Percentiles rank a stretch among this genome's conserved stretches.
Conservation (phyloP, 2,329 filamentous ascomycete genomes). For the Lecanicillium sp. region DNA sequence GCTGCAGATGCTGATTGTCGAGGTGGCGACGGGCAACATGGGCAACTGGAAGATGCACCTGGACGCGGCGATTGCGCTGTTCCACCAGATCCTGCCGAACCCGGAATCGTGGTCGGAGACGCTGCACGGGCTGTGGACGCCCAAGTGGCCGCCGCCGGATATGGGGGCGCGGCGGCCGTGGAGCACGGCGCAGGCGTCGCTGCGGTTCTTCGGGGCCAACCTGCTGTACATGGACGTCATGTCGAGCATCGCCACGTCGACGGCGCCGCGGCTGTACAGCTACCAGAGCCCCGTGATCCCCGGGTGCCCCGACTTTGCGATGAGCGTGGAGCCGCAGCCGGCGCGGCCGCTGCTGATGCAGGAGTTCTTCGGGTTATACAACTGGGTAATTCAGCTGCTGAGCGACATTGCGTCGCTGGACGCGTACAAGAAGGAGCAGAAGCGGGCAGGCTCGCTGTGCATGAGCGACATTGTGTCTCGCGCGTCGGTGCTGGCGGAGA, state of each 20-base stretch:
- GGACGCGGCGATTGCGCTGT: constrained; percentile 41
- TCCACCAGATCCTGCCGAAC: constrained; percentile 34
- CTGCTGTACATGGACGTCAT: constrained; percentile 43
- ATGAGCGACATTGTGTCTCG: constrained; percentile 36
- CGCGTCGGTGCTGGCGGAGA: constrained; percentile 31
- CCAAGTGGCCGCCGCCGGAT: constrained; percentile 25
- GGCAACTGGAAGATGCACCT: constrained; percentile 43
- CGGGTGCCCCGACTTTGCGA: constrained; percentile 15
- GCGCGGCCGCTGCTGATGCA: constrained; percentile 34
- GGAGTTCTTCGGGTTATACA: constrained; percentile 46
- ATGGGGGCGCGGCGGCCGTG: constrained; percentile 27
- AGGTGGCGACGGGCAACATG: constrained; percentile 36
- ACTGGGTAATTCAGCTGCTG: constrained; percentile 49
- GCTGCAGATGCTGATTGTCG: constrained; percentile 46
- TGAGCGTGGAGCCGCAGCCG: constrained; percentile 12
- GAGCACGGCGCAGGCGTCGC: constrained; percentile 37
- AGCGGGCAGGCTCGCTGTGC: constrained; percentile 34
- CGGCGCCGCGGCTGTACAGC: constrained; percentile 30
- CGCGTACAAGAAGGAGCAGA: constrained; percentile 45
- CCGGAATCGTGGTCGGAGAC: constrained; percentile 29
- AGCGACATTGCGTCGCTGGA: constrained; percentile 45
- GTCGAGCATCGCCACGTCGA: constrained; percentile 37
- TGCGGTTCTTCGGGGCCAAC: constrained; percentile 38
- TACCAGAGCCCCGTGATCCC: constrained; percentile 34
- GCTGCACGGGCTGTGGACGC: constrained; percentile 21